Percentiles rank a stretch among this genome's conserved stretches.
phyloP scores from a whole-genome alignment of 225 moss, liverwort and hornwort species.

The Sphagnum contortum region DNA sequence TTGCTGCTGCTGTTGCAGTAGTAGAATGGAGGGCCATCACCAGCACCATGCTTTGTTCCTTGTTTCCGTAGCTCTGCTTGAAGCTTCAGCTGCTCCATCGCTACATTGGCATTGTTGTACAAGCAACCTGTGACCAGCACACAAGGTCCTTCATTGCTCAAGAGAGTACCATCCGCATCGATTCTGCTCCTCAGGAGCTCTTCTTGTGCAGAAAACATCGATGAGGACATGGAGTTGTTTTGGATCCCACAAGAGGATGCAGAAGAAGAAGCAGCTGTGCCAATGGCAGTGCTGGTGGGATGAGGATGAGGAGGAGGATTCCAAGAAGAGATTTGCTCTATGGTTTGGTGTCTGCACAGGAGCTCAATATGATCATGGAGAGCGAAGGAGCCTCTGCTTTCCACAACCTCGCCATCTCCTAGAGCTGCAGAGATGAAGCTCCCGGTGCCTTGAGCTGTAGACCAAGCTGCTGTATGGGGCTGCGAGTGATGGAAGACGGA shows the following conservation, averaged over 20 bases:
- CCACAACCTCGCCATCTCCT: slow-evolving; percentile 53
- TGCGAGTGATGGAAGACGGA: slow-evolving; percentile 36
- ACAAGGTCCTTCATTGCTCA: slow-evolving; percentile 18
- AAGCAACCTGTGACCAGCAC: slow-evolving; percentile 60
- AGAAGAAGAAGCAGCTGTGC: not conserved
- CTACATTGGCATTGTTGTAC: slow-evolving; percentile 44
- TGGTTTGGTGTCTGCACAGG: slow-evolving; percentile 54
- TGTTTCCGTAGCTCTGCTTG: too few species aligned
- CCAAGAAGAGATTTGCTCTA: slow-evolving; percentile 34
- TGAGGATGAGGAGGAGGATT: not conserved
- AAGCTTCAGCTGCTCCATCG: slow-evolving; percentile 23
- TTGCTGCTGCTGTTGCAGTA: slow-evolving; percentile 1
- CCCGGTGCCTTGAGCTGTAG: slow-evolving; percentile 17
- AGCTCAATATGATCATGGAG: slow-evolving; percentile 47
- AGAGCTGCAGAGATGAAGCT: slow-evolving; percentile 54
- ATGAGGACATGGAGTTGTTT: too few species aligned
- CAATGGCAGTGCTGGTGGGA: not conserved
- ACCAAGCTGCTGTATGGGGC: slow-evolving; percentile 48
- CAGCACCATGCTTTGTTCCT: too few species aligned
- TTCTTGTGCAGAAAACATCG: too few species aligned
- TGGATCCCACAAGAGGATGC: not conserved
- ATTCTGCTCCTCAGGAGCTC: not conserved
- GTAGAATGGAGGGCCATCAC: too few species aligned
- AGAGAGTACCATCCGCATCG: slow-evolving; percentile 49
- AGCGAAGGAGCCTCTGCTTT: slow-evolving; percentile 60